These are phyloP conservation scores for Talaromyces sp. DNA, from an alignment of 2,329 filamentous ascomycete genomes.

Conservation along the genomic window DNA sequence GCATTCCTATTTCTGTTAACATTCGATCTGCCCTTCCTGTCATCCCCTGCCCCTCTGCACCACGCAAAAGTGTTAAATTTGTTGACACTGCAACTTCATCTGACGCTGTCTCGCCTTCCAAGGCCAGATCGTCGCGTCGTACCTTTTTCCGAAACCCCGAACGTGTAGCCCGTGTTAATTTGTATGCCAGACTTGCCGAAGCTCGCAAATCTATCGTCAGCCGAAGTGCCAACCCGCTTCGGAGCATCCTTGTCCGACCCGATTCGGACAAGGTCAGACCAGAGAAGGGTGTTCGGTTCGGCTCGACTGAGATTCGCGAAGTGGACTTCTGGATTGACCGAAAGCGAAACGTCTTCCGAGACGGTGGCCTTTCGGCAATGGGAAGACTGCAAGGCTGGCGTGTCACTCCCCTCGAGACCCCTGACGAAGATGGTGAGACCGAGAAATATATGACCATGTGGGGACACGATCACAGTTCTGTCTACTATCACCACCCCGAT, in stretches of 20 bases:
- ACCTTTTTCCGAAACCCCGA: background rate
- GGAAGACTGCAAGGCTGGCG: conserved; percentile 22
- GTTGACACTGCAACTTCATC: background rate
- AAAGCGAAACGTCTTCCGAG: conserved; percentile 21
- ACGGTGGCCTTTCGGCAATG: conserved; percentile 12
- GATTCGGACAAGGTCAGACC: conserved; percentile 17
- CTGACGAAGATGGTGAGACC: conserved; percentile 26
- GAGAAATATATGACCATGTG: conserved; percentile 21
- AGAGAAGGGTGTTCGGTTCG: conserved; percentile 27
- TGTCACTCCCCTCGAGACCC: conserved; percentile 21
- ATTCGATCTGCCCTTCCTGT: conserved; percentile 2
- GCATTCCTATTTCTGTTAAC: conserved; percentile 20
- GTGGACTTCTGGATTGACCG: conserved; percentile 30
- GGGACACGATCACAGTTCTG: conserved; percentile 17
- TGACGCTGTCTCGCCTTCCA: background rate
- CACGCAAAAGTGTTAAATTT: conserved; percentile 10
- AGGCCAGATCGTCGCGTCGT: conserved; percentile 1
- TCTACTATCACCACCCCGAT: conserved; percentile 13
- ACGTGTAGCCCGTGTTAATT: conserved; percentile 10
- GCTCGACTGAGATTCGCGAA: conserved; percentile 21
- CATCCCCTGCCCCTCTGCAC: conserved; percentile 5
- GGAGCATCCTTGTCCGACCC: conserved; percentile 19
- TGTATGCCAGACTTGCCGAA: background rate
- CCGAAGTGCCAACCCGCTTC: conserved; percentile 18
- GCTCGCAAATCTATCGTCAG: conserved; percentile 15